Base-by-base conservation (phyloP, 805 yeast genomes). In the Sugiyamaella chiloensis region DNA sequence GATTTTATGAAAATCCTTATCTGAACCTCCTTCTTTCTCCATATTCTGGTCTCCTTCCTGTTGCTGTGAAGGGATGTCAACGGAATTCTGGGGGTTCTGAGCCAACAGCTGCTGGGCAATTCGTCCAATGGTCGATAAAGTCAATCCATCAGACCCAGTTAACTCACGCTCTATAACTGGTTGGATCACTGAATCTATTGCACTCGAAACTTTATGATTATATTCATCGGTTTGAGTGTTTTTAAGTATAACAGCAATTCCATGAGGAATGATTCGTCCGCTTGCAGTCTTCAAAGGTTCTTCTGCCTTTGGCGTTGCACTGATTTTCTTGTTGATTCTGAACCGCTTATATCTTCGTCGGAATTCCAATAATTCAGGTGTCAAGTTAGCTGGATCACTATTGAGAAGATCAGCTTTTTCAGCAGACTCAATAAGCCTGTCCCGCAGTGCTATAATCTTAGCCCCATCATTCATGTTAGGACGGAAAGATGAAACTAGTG, bases 391-490 rank as follows among this genome's bases (percentile, higher is more conserved):
- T 17, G 40, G 35, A 30, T 49, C 45, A n/a, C 36, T 41, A 8
- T n/a, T 40, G 26, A 31, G 23, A 16, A 44, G 36, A 30, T 37
- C 21, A 16, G 44, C 35, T 11, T 17, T 30, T 29, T 40, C 47
- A 9, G 48, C 45, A 7, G 35, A 32, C 35, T 42, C 37, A 9
- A 42, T 14, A 16, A 47, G 50, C 12, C 16, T 21, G 32, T 48
- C 48, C 5, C 52, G 41, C 16, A 48, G 44, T 27, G 37, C 39
- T n/a, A 48, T 39, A 8, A 48, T 29, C 20, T 40, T 48, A 12
- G 37, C 37, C 14, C 37, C 37, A 12, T 34, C 21, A 16, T 34
- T 8, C 37, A 24, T 37, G 21, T 37, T 16, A 16, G 19, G 41
- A n/a, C n/a, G 19, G n/a, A 16, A 32, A 32, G 37, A 12, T 16